Evolutionary conservation across 495 filamentous ascomycete genomes (phyloP), one percentile per base, ranked within the genome.

Genomic region (Melanomma pulvis-pyrius): DNA sequence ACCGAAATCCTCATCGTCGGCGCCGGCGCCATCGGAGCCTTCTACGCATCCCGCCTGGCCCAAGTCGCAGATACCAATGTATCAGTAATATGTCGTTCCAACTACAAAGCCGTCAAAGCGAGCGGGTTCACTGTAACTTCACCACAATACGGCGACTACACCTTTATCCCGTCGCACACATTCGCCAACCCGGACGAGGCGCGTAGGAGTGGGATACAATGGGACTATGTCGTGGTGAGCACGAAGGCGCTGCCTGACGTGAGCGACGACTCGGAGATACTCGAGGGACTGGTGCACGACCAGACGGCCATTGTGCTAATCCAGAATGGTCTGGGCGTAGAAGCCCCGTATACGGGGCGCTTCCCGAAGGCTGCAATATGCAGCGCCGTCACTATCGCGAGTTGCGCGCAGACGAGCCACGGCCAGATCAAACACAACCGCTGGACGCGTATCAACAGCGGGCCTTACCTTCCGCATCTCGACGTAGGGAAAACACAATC

Each of bases 251-350:
- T 78, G 32, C 74, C 74, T n/a, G 72, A 76, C 36, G 68, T 78
- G 28, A 71, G 69, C 58, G 74, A 78, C 65, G 71, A 78, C 71
- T 55, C 79, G 74, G 60, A 52, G 51, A 61, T 76, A 46, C 57
- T 78, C 13, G 74, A 75, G n/a, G 74, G 74, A 1, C 57, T 78
- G 24, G 73, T 78, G 22, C 36, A 39, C 26, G 63, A 65, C 21
- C 22, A 47, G 28, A 76, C 73, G 19, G 63, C 66, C 13, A 82
- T 90, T 62, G 85, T 90, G 21, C 76, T 90, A 32, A 86, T 90
- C 54, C 87, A 90, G 64, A 90, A 90, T 74, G 88, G 88, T 26
- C 81, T 90, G 11, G 88, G 87, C 26, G 86, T 90, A 26, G 88
- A 90, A 62, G 82, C 82, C 12, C 80, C 86, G 0, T 88, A 88